Conservation (phyloP, 2,329 filamentous ascomycete genomes). For the Elsinoe arachidis region DNA sequence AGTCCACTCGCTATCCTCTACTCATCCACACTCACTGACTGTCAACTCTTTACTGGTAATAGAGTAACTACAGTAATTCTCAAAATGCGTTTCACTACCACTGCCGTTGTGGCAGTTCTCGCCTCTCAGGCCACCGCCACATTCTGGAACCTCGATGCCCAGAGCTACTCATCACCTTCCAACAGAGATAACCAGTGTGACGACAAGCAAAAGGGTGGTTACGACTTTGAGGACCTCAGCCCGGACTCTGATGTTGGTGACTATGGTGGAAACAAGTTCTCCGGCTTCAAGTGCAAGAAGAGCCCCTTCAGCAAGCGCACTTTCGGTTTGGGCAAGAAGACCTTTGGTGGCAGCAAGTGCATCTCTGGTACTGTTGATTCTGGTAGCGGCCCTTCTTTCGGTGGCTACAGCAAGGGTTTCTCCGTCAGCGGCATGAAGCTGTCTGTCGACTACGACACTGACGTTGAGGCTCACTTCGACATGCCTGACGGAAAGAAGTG, state of each 20-base stretch:
- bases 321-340: constrained; percentile 31
- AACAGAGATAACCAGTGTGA: constrained; percentile 73
- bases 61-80: constrained; percentile 11
- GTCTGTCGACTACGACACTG: constrained; percentile 63
- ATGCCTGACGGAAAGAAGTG: constrained; percentile 78
- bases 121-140: constrained; percentile 38
- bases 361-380: constrained; percentile 45
- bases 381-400: constrained; percentile 45
- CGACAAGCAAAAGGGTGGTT: constrained; percentile 59
- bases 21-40: constrained; percentile 6
- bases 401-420: constrained; percentile 50
- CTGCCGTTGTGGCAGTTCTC: constrained; percentile 36
- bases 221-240: constrained; percentile 57
- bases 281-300: constrained; percentile 60
- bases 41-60: constrained; percentile 5
- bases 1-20: constrained; percentile 10
- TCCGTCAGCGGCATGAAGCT: constrained; percentile 69
- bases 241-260: constrained; percentile 40
- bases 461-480: constrained; percentile 76
- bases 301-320: constrained; percentile 43
- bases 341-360: constrained; percentile 30
- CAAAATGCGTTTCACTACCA: constrained; percentile 11
- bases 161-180: constrained; percentile 56
- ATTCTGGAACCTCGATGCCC: constrained; percentile 42
- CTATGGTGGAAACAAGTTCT: constrained; percentile 68